Evolutionary conservation across 768 basidiomycete species (phyloP).

Genomic region (Mycena galopus): DNA sequence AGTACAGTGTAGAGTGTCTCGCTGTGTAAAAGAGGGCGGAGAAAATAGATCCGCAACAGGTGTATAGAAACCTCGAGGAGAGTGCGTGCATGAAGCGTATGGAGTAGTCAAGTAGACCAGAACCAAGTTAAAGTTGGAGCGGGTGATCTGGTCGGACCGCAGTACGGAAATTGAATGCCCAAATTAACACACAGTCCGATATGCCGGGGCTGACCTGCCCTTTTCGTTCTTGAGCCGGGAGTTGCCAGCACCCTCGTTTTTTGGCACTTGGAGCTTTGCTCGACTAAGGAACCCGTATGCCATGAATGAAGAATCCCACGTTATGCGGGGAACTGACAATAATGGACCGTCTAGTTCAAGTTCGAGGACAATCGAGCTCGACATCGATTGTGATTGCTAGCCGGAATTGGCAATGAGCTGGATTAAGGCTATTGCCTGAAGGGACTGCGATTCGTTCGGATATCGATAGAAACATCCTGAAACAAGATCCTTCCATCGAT

Average conservation of each 20-base stretch:
- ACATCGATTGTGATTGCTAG: too few species aligned
- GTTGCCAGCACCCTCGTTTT: constrained; percentile 6
- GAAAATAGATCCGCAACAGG: constrained; percentile 22
- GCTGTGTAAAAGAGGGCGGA: constrained; percentile 17
- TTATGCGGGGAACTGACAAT: too few species aligned
- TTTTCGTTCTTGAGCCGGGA: constrained; percentile 2
- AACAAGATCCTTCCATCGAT: constrained; percentile 25
- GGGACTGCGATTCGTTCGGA: constrained; percentile 11
- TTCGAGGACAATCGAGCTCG: too few species aligned
- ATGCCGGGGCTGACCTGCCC: constrained; percentile 19
- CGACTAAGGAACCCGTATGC: background rate
- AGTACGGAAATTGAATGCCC: constrained; percentile 23
- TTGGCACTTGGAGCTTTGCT: background rate
- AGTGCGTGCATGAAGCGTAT: constrained; percentile 20
- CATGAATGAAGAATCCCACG: too few species aligned
- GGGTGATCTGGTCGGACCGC: constrained; percentile 22
- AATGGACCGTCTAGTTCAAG: too few species aligned
- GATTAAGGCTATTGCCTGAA: background rate
- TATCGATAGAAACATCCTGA: constrained; percentile 22
- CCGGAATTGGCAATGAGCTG: background rate
- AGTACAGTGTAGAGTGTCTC: background rate
- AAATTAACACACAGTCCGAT: background rate
- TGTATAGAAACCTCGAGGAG: constrained; percentile 29
- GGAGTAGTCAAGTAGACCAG: constrained; percentile 21
- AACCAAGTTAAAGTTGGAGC: constrained; percentile 29